phyloP scores from a whole-genome alignment of 441 rosid species.

The Jatropha podagrica region DNA sequence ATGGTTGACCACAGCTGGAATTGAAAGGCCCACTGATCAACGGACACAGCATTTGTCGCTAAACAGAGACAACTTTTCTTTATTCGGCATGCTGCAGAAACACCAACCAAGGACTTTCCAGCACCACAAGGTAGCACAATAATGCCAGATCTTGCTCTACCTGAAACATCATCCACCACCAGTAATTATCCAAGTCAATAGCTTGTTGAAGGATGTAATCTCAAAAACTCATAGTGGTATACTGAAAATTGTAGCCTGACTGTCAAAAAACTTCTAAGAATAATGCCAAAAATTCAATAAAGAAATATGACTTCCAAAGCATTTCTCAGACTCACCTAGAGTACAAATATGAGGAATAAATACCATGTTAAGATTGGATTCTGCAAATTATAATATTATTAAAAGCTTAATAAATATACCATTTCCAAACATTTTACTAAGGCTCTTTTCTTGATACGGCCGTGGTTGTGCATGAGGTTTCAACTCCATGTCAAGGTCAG shows the following conservation, averaged over 20 bases:
- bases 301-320: not conserved
- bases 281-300: not conserved
- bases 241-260: not conserved
- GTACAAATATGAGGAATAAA: not conserved
- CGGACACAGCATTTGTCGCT: slow-evolving; percentile 97
- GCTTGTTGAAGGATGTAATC: not conserved
- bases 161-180: slow-evolving; percentile 36
- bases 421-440: slow-evolving; percentile 99
- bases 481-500: slow-evolving; percentile 87
- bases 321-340: not conserved
- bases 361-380: not conserved
- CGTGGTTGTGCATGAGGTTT: slow-evolving; percentile 95
- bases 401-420: slow-evolving; percentile 36
- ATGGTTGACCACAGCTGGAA: slow-evolving; percentile 92
- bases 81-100: slow-evolving; percentile 88
- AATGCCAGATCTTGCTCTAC: slow-evolving; percentile 96
- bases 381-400: slow-evolving; percentile 7
- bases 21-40: slow-evolving; percentile 98
- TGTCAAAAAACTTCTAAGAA: not conserved
- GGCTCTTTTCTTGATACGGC: slow-evolving; percentile 96
- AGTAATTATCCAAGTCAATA: not conserved
- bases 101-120: slow-evolving; percentile 96
- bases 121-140: slow-evolving; percentile 98
- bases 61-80: slow-evolving; percentile 95
- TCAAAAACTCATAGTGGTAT: not conserved